These are phyloP conservation scores for Debaryomycetaceae sp. DNA, from an alignment of 1,139 yeast species.

Conservation along the genomic window DNA sequence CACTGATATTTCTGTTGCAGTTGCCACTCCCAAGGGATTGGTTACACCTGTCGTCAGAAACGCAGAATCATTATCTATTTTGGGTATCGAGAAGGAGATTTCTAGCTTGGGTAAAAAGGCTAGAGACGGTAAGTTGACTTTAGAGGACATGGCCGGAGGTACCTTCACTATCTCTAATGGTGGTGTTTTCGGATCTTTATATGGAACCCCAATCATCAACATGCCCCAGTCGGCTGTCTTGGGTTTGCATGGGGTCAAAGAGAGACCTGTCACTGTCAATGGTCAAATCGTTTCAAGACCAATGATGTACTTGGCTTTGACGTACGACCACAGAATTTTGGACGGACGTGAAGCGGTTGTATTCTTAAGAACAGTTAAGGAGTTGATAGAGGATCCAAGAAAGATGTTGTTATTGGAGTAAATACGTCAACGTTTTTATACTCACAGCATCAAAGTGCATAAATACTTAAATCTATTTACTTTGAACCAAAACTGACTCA, in stretches of 20 bases:
- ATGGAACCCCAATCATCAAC: conserved; percentile 98
- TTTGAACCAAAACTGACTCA: not conserved
- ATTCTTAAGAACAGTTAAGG: conserved; percentile 93
- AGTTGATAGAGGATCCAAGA: conserved; percentile 97
- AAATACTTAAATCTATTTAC: not conserved
- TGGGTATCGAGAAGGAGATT: conserved; percentile 90
- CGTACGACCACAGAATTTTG: conserved; percentile 96
- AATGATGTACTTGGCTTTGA: conserved; percentile 98
- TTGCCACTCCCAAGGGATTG: conserved; percentile 98
- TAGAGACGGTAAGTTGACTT: conserved; percentile 91
- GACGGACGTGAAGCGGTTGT: conserved; percentile 99
- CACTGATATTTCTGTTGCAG: conserved; percentile 94
- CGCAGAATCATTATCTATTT: conserved; percentile 85
- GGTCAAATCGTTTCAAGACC: conserved; percentile 97
- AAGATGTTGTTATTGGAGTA: conserved; percentile 80
- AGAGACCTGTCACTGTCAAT: conserved; percentile 94
- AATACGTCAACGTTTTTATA: conserved; percentile 4
- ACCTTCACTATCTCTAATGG: conserved; percentile 99
- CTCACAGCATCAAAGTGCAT: not conserved
- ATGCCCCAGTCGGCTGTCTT: conserved; percentile 97
- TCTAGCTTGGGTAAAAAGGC: conserved; percentile 83
- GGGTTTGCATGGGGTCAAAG: conserved; percentile 96
- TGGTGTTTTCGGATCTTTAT: conserved; percentile 96
- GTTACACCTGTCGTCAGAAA: conserved; percentile 98
- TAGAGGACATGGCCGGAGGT: conserved; percentile 99